Conservation (phyloP, 2,329 filamentous ascomycete species). For the Colletotrichum truncatum region DNA sequence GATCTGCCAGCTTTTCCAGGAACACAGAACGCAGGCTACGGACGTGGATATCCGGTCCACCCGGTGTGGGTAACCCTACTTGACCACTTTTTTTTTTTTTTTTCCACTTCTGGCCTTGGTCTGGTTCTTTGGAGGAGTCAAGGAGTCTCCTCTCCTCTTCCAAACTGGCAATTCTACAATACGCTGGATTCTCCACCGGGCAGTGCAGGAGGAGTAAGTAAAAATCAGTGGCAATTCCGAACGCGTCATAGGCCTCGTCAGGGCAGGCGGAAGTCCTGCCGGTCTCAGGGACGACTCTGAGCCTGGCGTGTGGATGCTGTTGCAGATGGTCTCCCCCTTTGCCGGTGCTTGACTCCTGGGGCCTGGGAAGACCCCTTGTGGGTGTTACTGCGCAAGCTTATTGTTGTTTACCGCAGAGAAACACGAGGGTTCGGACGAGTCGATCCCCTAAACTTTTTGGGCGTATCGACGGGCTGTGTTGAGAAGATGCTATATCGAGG, state of each 20-base stretch:
- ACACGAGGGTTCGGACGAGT: conserved; percentile 9
- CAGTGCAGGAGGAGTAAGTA: conserved; percentile 10
- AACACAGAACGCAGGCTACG: conserved; percentile 5
- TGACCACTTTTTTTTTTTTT: conserved; percentile 3
- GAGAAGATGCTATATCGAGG: background rate
- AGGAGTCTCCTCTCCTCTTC: background rate
- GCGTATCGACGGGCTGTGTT: background rate
- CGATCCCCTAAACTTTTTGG: background rate
- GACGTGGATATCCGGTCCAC: conserved; percentile 10
- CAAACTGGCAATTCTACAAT: background rate
- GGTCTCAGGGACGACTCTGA: background rate
- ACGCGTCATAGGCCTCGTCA: conserved; percentile 30
- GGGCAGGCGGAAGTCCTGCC: conserved; percentile 5
- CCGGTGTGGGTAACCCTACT: conserved; percentile 8
- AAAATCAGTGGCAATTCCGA: conserved; percentile 12
- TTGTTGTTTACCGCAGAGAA: no score
- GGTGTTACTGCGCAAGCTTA: no score
- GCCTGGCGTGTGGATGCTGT: no score
- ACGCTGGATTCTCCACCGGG: conserved; percentile 9
- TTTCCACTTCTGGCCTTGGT: background rate
- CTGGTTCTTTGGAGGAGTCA: no score
- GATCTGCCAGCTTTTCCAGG: conserved; percentile 12
- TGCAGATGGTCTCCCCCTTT: no score
- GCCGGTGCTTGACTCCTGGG: no score
- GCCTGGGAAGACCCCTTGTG: no score